Conservation (phyloP, 306 rosid species). For the Lupinus albus region DNA sequence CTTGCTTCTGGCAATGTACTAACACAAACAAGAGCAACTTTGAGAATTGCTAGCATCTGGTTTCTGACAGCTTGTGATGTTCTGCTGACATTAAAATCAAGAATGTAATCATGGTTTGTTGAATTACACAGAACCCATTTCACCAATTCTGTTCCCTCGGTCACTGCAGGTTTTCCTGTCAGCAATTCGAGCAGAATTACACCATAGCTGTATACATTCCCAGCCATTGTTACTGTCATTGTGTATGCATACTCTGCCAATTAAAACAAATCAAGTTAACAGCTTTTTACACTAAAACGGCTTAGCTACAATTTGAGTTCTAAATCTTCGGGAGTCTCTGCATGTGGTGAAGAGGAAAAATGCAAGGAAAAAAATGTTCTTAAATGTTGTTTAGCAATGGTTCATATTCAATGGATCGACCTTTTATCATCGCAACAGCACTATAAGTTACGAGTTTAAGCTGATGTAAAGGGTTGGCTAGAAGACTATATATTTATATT, state of each 20-base stretch:
- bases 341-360: background rate
- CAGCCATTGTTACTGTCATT: conserved; percentile 76
- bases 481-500: too few relatives aligned
- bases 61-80: conserved; percentile 61
- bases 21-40: conserved; percentile 72
- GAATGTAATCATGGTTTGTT: conserved; percentile 55
- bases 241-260: conserved; percentile 91
- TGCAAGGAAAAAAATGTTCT: background rate
- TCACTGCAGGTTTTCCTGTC: conserved; percentile 82
- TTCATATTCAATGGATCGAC: too few relatives aligned
- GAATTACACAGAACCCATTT: conserved; percentile 66
- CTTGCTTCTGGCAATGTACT: conserved; percentile 64
- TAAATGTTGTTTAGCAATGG: too few relatives aligned
- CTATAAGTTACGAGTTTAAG: too few relatives aligned
- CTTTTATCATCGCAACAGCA: too few relatives aligned
- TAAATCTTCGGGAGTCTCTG: background rate
- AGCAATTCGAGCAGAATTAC: conserved; percentile 80
- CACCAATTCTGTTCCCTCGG: conserved; percentile 78
- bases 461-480: too few relatives aligned
- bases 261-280: conserved; percentile 32
- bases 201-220: conserved; percentile 84
- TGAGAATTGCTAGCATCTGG: conserved; percentile 78
- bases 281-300: conserved; percentile 25
- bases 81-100: conserved; percentile 66
- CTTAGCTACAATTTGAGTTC: conserved; percentile 6